These are phyloP conservation scores for Mycena indigotica DNA, from an alignment of 768 basidiomycete genomes.

Conservation along the genomic window DNA sequence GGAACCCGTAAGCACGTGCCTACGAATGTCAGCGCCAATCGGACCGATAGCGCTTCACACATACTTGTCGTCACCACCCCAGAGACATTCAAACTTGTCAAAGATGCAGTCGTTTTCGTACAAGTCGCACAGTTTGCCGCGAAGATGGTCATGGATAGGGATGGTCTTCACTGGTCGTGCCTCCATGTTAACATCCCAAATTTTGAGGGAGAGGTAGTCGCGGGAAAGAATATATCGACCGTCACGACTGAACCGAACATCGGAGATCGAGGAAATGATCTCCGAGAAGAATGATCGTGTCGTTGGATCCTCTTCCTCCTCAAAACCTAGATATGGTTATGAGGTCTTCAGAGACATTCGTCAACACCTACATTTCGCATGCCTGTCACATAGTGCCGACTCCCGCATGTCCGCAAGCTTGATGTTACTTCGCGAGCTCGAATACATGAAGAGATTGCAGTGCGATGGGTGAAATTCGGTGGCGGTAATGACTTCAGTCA, in stretches of 20 bases:
- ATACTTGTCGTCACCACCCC: constrained; percentile 94
- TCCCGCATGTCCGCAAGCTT: constrained; percentile 99
- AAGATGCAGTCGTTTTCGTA: constrained; percentile 99
- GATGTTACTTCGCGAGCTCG: constrained; percentile 99
- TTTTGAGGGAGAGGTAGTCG: constrained; percentile 97
- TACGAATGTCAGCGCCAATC: constrained; percentile 36
- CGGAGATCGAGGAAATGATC: constrained; percentile 99
- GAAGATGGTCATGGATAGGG: constrained; percentile 96
- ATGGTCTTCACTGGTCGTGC: constrained; percentile 94
- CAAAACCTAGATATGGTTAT: constrained; percentile 68
- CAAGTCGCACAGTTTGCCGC: constrained; percentile 95
- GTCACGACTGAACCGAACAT: constrained; percentile 98
- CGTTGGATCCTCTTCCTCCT: constrained; percentile 97
- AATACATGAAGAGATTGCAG: constrained; percentile 99
- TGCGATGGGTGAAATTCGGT: constrained; percentile 98
- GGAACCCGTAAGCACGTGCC: constrained; percentile 97
- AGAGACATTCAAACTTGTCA: constrained; percentile 99
- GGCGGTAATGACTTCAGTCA: constrained; percentile 99
- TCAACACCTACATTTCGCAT: constrained; percentile 83
- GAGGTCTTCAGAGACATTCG: constrained; percentile 15
- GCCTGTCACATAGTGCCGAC: constrained; percentile 92
- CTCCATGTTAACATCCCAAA: constrained; percentile 99
- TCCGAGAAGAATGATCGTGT: constrained; percentile 99
- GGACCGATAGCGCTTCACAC: constrained; percentile 42
- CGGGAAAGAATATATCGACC: constrained; percentile 96